Evolutionary conservation across 2,329 filamentous ascomycete genomes (phyloP).

Genomic region (Dryadomyces sulphureus): DNA sequence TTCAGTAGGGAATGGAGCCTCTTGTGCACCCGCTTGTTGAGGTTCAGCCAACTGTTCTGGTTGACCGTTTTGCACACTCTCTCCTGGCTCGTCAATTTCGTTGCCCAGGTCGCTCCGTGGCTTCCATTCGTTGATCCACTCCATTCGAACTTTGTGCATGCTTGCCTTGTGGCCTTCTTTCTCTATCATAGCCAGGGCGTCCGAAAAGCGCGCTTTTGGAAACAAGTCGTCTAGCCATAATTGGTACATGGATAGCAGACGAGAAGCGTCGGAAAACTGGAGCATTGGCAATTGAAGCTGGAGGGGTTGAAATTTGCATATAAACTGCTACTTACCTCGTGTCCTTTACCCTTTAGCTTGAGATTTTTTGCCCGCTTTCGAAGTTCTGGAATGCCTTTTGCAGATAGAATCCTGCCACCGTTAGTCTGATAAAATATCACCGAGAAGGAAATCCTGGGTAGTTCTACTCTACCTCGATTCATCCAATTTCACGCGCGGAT

Average conservation of each 20-base stretch:
- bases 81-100: conserved; percentile 16
- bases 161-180: conserved; percentile 78
- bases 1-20: conserved; percentile 16
- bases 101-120: conserved; percentile 23
- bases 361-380: conserved; percentile 56
- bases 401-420: conserved; percentile 54
- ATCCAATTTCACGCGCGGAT: conserved; percentile 72
- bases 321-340: conserved; percentile 49
- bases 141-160: conserved; percentile 57
- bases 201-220: conserved; percentile 84
- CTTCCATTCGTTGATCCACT: conserved; percentile 71
- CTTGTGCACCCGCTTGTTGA: conserved; percentile 11
- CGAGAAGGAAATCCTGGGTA: background rate
- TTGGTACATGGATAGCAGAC: conserved; percentile 81
- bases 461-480: conserved; percentile 47
- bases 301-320: conserved; percentile 3
- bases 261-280: conserved; percentile 70
- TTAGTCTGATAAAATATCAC: no score
- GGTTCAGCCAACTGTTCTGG: background rate
- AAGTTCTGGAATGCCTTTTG: conserved; percentile 70
- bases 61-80: conserved; percentile 4
- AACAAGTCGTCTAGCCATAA: conserved; percentile 94
- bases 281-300: background rate
- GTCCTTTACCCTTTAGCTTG: conserved; percentile 81
- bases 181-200: conserved; percentile 81